Evolutionary conservation across 75 land plant genomes (phyloP).

Genomic region (Azolla pinnata): DNA sequence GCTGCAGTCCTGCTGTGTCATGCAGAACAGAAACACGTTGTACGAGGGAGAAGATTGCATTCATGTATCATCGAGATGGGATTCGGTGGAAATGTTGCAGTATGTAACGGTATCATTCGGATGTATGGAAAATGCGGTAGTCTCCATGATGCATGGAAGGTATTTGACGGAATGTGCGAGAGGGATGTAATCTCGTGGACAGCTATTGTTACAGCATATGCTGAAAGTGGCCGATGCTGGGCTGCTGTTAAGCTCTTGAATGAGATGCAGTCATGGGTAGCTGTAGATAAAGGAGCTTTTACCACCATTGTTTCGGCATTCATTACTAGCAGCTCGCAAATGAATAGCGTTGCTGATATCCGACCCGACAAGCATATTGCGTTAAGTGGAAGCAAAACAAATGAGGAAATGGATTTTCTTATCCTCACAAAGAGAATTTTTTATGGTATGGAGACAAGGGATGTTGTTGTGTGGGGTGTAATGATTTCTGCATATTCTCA

Average conservation of each 20-base stretch:
- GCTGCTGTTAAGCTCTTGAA: constrained; percentile 12
- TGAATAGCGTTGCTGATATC: no score
- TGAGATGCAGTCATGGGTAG: constrained; percentile 6
- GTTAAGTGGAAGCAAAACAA: no score
- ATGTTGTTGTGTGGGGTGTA: constrained; percentile 22
- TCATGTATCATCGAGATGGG: constrained; percentile 3
- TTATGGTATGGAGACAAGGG: no score
- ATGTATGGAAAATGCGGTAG: constrained; percentile 23
- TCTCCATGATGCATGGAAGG: constrained; percentile 4
- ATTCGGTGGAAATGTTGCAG: constrained; percentile 3
- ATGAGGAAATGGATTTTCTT: no score
- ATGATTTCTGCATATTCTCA: constrained; percentile 25
- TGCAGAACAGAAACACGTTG: no score
- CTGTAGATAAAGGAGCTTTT: no score
- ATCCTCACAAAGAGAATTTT: no score
- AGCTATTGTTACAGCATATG: constrained; percentile 19
- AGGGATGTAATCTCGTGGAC: constrained; percentile 12
- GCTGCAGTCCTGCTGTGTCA: no score
- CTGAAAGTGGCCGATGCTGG: constrained; percentile 4
- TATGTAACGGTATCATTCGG: constrained; percentile 12
- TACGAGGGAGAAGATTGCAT: constrained; percentile 12
- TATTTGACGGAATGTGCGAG: constrained; percentile 12
- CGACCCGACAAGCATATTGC: no score
- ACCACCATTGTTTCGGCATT: no score
- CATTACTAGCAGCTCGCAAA: no score